Conservation (phyloP, 116 monocot species). For the Posidonia oceanica region DNA sequence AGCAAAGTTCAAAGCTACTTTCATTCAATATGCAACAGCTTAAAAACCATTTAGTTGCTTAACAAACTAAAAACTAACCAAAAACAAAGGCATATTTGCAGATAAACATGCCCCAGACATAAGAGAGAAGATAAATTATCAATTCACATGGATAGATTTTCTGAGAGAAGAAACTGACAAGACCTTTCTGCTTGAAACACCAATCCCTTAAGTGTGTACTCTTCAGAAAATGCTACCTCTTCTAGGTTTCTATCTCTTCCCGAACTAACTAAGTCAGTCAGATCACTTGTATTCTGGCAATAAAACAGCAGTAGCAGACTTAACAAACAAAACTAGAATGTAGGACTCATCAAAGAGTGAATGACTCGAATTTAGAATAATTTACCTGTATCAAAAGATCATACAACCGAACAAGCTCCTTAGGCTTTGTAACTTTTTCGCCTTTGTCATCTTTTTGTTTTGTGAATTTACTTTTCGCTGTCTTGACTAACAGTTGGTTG, state of each 20-base stretch:
- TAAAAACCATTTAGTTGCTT: too few species aligned
- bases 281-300: slow-evolving; percentile 78
- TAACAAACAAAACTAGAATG: slow-evolving; percentile 1
- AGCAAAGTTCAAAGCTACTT: too few species aligned
- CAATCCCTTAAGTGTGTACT: slow-evolving; percentile 55
- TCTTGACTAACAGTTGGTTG: slow-evolving; percentile 57
- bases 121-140: background rate
- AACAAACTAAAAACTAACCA: too few species aligned
- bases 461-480: slow-evolving; percentile 83
- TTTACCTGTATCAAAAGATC: slow-evolving; percentile 94
- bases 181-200: slow-evolving; percentile 92
- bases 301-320: background rate
- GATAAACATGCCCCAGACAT: background rate
- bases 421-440: slow-evolving; percentile 83
- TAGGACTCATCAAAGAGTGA: background rate
- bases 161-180: background rate
- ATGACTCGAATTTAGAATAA: background rate
- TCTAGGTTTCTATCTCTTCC: slow-evolving; percentile 76
- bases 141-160: background rate
- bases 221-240: slow-evolving; percentile 70
- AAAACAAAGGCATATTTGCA: too few species aligned
- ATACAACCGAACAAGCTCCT: slow-evolving; percentile 94
- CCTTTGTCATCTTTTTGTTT: slow-evolving; percentile 71
- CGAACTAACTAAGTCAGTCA: slow-evolving; percentile 95
- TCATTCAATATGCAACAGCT: too few species aligned